Percentiles rank a stretch among this genome's conserved stretches.
phyloP scores from a whole-genome alignment of 176 grass and related monocot genomes.

The Cocos nucifera region DNA sequence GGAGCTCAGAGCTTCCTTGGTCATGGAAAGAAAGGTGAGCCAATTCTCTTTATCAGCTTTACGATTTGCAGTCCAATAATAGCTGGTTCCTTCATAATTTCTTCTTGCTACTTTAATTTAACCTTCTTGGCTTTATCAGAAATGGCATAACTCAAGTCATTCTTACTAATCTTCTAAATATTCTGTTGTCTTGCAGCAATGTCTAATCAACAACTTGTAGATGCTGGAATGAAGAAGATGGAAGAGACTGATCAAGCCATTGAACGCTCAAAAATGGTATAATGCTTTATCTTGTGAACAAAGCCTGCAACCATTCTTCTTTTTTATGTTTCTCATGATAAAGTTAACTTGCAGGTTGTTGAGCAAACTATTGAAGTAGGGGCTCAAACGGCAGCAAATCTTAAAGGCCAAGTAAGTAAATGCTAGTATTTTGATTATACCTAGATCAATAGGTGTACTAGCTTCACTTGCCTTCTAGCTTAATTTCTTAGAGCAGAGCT shows the following conservation, averaged over 20 bases:
- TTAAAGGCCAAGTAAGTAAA: constrained; percentile 72
- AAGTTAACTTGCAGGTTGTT: constrained; percentile 52
- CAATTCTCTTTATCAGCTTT: too few species aligned
- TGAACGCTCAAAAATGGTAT: constrained; percentile 85
- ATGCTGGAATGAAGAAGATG: constrained; percentile 78
- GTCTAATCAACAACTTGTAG: constrained; percentile 89
- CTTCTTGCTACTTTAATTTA: too few species aligned
- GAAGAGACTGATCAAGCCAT: constrained; percentile 93
- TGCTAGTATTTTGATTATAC: background rate
- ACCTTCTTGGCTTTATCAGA: too few species aligned
- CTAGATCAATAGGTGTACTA: too few species aligned
- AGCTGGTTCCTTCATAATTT: too few species aligned
- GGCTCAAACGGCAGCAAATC: constrained; percentile 80
- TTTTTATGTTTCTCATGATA: constrained; percentile 16
- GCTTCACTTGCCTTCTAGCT: constrained; percentile 18
- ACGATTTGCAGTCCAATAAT: too few species aligned
- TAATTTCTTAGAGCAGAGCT: constrained; percentile 50
- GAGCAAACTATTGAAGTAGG: constrained; percentile 96
- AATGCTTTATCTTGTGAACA: background rate
- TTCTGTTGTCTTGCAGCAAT: constrained; percentile 46
- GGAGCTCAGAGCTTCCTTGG: too few species aligned
- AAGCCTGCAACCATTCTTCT: too few species aligned
- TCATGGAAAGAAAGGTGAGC: too few species aligned
- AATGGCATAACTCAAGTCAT: too few species aligned
- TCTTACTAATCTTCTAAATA: background rate